Base-by-base conservation (phyloP, 75 land plant species). In the Pinus albicaulis region DNA sequence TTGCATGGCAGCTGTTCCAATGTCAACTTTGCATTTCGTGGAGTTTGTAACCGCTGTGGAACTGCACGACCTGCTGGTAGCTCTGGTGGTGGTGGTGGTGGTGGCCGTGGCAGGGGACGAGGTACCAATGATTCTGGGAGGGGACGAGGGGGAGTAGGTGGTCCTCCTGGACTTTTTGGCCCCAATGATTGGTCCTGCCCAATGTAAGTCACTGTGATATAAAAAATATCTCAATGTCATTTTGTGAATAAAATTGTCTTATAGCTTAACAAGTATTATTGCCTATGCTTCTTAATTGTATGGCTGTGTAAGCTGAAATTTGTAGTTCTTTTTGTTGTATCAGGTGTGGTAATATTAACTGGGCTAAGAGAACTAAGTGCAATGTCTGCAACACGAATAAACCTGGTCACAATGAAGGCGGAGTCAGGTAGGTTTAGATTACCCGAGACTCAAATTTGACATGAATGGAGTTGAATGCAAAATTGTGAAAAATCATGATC, bases 121-220 rank as follows among this genome's bases (percentile, higher is more conserved):
- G 96, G 92, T 56, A 73, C 20, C 23, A 24, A 16, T 71, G 93
- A 87, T 41, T 57, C 82, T 11, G 92, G 86, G 17, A 87, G 84
- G 23, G 76, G 77, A 53, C 77, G 86, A 20, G n/a, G n/a, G n/a
- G n/a, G n/a, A n/a, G 83, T 63, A 75, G 96, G 88, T 79, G 92
- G 85, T 34, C 79, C 97, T 60, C 87, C 91, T 2, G 93, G 98
- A 24, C 87, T 96, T 62, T 96, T 96, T 90, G 99, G 99, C 53
- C 99, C 99, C 26, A 96, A 96, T 86, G 99, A 96, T 80, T 96
- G 99, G 99, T 66, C 89, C 16, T 96, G 99, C 75, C 99, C 99
- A 57, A 96, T 96, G 99, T 96, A 90, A 85, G 92, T n/a, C 52
- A 31, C 53, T 25, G 19, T 60, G 71, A 8, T 34, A 58, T 74